These are phyloP conservation scores for Aspergillus luchuensis DNA, from an alignment of 2,329 filamentous ascomycete species.

Conservation along the genomic window DNA sequence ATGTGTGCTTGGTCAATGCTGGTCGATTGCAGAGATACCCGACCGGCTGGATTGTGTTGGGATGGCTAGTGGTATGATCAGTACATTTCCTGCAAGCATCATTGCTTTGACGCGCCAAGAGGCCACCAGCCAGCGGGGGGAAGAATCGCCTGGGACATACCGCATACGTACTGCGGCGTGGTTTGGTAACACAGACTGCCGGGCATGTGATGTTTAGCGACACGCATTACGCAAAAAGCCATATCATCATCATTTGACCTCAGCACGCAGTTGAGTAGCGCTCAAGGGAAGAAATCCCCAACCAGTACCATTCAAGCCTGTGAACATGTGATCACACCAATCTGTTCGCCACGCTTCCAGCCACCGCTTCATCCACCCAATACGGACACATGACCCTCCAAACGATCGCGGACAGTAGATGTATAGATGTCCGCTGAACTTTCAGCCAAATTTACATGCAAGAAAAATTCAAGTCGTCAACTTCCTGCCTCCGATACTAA, in stretches of 20 bases:
- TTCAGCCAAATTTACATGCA: neutral
- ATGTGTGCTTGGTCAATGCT: neutral
- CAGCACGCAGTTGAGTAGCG: neutral
- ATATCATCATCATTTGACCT: neutral
- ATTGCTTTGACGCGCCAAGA: neutral
- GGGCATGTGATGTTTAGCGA: neutral
- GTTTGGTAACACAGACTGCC: neutral
- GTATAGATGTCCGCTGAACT: neutral
- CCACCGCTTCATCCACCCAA: neutral
- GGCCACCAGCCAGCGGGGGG: neutral
- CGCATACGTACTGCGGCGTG: neutral
- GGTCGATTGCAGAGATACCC: neutral
- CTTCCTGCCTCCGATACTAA: neutral
- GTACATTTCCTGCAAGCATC: neutral
- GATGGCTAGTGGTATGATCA: neutral
- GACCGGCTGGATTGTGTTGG: neutral
- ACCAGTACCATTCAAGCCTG: neutral
- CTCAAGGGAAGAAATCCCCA: neutral
- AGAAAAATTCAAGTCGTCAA: neutral
- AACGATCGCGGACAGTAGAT: neutral
- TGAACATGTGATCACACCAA: neutral
- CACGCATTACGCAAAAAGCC: neutral
- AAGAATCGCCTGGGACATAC: neutral
- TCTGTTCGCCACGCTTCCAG: neutral
- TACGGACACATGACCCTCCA: neutral